Base-by-base conservation (phyloP, 805 yeast genomes). In the Lipomyces lipofer region DNA sequence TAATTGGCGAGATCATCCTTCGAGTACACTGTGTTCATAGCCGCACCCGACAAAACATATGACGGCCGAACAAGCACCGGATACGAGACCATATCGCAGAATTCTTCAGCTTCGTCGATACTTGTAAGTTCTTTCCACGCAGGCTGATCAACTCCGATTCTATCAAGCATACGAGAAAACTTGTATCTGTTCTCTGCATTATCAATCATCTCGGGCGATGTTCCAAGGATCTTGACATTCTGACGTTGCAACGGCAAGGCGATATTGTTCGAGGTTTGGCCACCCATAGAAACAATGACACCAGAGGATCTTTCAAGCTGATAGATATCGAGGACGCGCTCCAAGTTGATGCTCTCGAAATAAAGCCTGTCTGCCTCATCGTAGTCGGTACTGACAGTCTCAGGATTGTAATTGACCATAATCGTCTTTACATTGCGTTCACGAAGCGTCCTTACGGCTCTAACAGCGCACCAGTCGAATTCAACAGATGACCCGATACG, bases 401-500 rank as follows among this genome's bases (percentile, higher is more conserved):
- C 99, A 38, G 99, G 99, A 76, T 92, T 92, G 77, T 94, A 92
- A 78, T 92, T 92, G 68, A 92, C 83, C 97, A 94, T 94, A 69
- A 94, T 85, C 39, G 98, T 92, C 78, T 90, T 92, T 69, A 80
- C 77, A 55, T 91, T 89, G 70, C 83, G 81, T 64, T 86, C 86
- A 67, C 99, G 83, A 69, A 92, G 78, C 38, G 98, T 89, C 75
- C 98, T 84, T 61, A 90, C 94, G 44, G 98, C 94, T 62, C 96
- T 82, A 55, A 92, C 99, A 44, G 98, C 98, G 83, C 99, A 92
- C 97, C 98, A 92, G 76, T 92, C 99, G 70, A 92, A 92, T 75
- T 92, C 99, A 59, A 92, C 99, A 28, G 98, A 92, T 4, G 98
- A 94, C 66, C 99, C 99, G 70, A 92, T 92, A 77, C 99, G 84